Base-by-base conservation (phyloP, 106 monocot genomes). In the Allium sativum region DNA sequence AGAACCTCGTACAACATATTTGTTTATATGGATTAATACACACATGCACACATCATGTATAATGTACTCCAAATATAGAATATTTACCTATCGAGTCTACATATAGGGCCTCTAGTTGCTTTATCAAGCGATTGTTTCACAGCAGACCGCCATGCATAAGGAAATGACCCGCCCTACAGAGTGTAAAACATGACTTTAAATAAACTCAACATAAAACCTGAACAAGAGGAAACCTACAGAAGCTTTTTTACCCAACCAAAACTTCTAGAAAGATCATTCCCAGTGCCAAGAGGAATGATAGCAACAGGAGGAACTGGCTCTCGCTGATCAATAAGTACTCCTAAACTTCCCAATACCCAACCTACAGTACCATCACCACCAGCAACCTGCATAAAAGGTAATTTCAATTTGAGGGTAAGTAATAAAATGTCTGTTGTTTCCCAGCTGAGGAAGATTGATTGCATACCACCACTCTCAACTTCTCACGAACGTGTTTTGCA, bases 361-460 rank as follows among this genome's bases (percentile, higher is more conserved):
- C 98, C 98, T 18, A 98, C 98, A 43, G 98, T 98, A 55, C 98
- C 98, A 76, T 98, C 98, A 57, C 98, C 98, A 57, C 98, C 98
- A 65, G 98, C 98, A 82, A 92, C 92, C 98, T 98, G 75, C n/a
- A 59, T 64, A 42, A 31, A 7, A 76, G 53, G 31, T 31, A 3
- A 31, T 31, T 31, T 31, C 5, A 31, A 31, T 31, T 31, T 31
- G 31, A 31, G 31, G 31, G 31, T 31, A 31, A 31, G 31, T 31
- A 31, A 31, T 31, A 31, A 31, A 31, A 31, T 31, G 5, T 31
- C 0, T 31, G 31, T 31, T 31, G 31, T 31, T 31, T 31, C 31
- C 31, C 31, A 31, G 31, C 31, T 31, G 31, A 31, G 31, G 31
- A 31, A 31, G 31, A 31, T 31, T 31, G 5, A 2, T 8, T 52